Evolutionary conservation across 2,329 filamentous ascomycete genomes (phyloP), one percentile per base, ranked within the genome.

Genomic region (Fusarium metavorans): DNA sequence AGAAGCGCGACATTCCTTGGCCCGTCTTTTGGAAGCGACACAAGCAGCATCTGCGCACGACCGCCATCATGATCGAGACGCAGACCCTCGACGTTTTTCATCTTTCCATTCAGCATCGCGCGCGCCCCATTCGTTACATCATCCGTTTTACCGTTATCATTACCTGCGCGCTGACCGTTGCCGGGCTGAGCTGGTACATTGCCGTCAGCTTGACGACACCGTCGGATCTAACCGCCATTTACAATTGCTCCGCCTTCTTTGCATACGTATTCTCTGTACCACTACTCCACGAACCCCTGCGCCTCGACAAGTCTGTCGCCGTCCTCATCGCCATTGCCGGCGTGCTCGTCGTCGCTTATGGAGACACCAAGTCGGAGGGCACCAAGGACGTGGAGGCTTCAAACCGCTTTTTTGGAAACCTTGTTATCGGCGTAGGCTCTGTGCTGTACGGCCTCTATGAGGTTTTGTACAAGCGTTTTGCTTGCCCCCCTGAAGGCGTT

Each of bases 231-330:
- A 99, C 97, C 1, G 97, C 97, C 64, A 99, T 99, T 78, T 99
- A 99, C 89, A 99, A 99, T 85, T 99, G 97, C 87, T 97, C 94
- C 63, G 96, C 97, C 68, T 99, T 99, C 84, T 99, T 99, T 82
- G 97, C 97, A 58, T 99, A 99, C 81, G 96, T 94, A 14, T 99
- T 99, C 81, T 97, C 94, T 54, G 95, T 99, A 52, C 95, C 95
- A 1, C 84, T 99, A 20, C 87, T 99, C 3, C 92, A 94, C 67
- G 97, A 99, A 83, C 94, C 93, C 75, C 85, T 98, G 14, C 92
- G 94, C 25, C 84, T 92, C 41, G 94, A 94, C 84, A 99, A 99
- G 86, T 92, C 95, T 32, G 82, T 97, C 60, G 94, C 96, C 5
- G 97, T 99, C 2, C 88, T 91, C 13, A 90, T 99, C 43, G 97